phyloP scores from a whole-genome alignment of 768 basidiomycete species.

The Russula sp. region DNA sequence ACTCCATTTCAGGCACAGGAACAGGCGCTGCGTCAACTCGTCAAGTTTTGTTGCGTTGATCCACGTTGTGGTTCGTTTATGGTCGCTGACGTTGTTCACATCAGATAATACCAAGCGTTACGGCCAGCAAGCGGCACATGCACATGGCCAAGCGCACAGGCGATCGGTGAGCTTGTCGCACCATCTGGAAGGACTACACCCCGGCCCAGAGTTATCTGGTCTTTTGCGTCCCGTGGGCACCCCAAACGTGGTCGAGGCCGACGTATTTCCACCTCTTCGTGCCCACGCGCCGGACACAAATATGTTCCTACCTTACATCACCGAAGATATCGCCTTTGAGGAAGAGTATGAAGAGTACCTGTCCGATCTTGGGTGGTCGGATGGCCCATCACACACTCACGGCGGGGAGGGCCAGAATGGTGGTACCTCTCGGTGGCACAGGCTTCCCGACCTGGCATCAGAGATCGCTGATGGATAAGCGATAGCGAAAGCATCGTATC shows the following conservation, averaged over 20 bases:
- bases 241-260: constrained; percentile 74
- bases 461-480: constrained; percentile 84
- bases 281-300: constrained; percentile 81
- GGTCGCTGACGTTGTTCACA: constrained; percentile 25
- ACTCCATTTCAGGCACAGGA: constrained; percentile 73
- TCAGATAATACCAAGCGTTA: constrained; percentile 91
- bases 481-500: constrained; percentile 92
- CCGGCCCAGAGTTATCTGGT: constrained; percentile 69
- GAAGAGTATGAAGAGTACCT: constrained; percentile 97
- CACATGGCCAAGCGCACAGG: constrained; percentile 61
- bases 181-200: constrained; percentile 70
- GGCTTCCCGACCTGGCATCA: constrained; percentile 73
- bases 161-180: constrained; percentile 83
- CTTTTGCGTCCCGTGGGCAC: constrained; percentile 74
- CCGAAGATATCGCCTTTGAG: constrained; percentile 92
- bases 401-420: constrained; percentile 40
- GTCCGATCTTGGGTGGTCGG: constrained; percentile 78
- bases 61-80: constrained; percentile 13
- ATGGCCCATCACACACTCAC: constrained; percentile 45
- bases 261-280: constrained; percentile 93
- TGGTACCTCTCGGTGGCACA: constrained; percentile 69
- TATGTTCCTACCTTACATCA: constrained; percentile 85
- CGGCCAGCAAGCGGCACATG: constrained; percentile 53
- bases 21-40: constrained; percentile 86
- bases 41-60: constrained; percentile 82